Percentiles rank a stretch among this genome's conserved stretches.
These are phyloP conservation scores for Aspergillus nomiae DNA, from an alignment of 2,329 filamentous ascomycete species.

Conservation along the genomic window DNA sequence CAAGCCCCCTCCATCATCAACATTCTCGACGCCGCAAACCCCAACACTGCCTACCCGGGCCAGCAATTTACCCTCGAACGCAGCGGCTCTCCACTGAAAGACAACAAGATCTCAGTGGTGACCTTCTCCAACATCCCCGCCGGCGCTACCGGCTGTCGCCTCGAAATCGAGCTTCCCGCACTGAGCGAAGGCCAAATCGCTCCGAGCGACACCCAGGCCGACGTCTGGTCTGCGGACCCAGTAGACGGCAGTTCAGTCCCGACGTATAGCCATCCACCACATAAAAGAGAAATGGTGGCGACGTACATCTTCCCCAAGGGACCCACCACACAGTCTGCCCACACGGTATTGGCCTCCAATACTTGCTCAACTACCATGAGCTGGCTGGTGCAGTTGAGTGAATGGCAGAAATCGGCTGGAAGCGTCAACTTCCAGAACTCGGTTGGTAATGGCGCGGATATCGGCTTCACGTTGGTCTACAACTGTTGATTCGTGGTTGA, in stretches of 20 bases:
- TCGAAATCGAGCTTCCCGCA: slow-evolving; percentile 16
- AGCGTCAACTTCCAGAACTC: slow-evolving; percentile 19
- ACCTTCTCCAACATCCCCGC: slow-evolving; percentile 21
- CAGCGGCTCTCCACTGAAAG: background rate
- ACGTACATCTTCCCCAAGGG: slow-evolving; percentile 17
- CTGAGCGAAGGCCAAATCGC: slow-evolving; percentile 17
- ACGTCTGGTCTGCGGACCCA: slow-evolving; percentile 20
- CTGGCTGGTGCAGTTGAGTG: slow-evolving; percentile 17
- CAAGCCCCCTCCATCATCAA: slow-evolving; percentile 17
- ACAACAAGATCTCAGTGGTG: slow-evolving; percentile 13
- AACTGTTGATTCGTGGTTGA: slow-evolving; percentile 12
- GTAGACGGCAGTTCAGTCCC: slow-evolving; percentile 4
- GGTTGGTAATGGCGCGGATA: slow-evolving; percentile 3
- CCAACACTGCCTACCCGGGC: slow-evolving; percentile 12
- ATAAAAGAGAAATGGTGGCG: slow-evolving; percentile 3
- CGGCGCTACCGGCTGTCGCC: slow-evolving; percentile 19
- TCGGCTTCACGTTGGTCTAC: slow-evolving; percentile 19
- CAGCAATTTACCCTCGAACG: slow-evolving; percentile 16
- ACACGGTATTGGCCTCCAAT: slow-evolving; percentile 14
- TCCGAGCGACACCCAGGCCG: slow-evolving; percentile 11
- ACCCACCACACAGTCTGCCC: background rate
- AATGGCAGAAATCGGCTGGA: slow-evolving; percentile 17
- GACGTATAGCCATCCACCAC: slow-evolving; percentile 14
- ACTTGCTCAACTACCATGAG: slow-evolving; percentile 19
- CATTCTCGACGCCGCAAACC: slow-evolving; percentile 11